These are phyloP conservation scores for Dryadomyces sulphureus DNA, from an alignment of 2,329 filamentous ascomycete species.

Conservation along the genomic window DNA sequence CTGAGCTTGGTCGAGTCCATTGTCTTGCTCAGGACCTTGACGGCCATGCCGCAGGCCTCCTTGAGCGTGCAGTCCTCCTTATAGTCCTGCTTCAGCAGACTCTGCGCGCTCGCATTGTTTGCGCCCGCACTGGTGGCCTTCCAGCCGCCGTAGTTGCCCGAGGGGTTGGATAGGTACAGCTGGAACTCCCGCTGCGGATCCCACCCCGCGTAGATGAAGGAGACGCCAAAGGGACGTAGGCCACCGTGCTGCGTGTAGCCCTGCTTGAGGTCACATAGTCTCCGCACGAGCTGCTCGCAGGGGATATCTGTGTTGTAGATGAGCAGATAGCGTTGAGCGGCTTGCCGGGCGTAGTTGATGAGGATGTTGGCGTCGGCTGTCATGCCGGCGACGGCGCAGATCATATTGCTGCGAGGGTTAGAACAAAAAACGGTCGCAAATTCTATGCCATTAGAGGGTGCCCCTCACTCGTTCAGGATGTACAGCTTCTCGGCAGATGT, in stretches of 20 bases:
- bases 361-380: constrained; percentile 99
- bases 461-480: constrained; percentile 87
- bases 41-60: constrained; percentile 92
- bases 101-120: constrained; percentile 96
- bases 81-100: constrained; percentile 96
- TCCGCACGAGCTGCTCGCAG: constrained; percentile 93
- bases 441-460: background rate
- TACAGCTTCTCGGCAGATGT: constrained; percentile 99
- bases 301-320: constrained; percentile 99
- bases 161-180: constrained; percentile 97
- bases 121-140: constrained; percentile 96
- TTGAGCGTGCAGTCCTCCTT: constrained; percentile 95
- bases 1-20: constrained; percentile 99
- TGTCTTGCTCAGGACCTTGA: constrained; percentile 98
- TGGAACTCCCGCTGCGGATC: constrained; percentile 95
- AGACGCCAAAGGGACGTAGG: constrained; percentile 93
- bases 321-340: constrained; percentile 90
- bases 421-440: too few relatives aligned
- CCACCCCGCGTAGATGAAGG: constrained; percentile 98
- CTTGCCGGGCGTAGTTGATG: constrained; percentile 98
- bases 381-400: constrained; percentile 97
- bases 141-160: constrained; percentile 98
- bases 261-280: constrained; percentile 95
- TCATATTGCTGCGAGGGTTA: constrained; percentile 70
- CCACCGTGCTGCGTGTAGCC: constrained; percentile 98